phyloP scores from a whole-genome alignment of 106 monocot species.

The Posidonia australis region DNA sequence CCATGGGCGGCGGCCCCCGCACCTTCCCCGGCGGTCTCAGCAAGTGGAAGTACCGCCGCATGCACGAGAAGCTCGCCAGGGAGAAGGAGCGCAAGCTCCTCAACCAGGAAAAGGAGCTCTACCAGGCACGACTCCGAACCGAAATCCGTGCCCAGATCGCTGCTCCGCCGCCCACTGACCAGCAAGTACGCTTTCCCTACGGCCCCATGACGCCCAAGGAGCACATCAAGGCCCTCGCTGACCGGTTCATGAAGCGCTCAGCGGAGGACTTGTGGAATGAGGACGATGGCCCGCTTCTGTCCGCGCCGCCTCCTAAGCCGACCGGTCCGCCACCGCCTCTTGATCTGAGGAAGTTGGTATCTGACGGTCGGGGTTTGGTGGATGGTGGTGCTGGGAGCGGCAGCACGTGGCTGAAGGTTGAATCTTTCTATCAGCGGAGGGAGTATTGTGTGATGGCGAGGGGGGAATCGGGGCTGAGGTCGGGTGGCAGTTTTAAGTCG shows the following conservation, averaged over 20 bases:
- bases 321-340: constrained; percentile 7
- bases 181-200: not conserved
- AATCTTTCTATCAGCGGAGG: constrained; percentile 26
- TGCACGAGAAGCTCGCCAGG: constrained; percentile 94
- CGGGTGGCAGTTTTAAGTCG: not conserved
- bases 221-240: constrained; percentile 72
- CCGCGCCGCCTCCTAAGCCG: not conserved
- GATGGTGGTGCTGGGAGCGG: not conserved
- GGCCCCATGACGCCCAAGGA: constrained; percentile 43
- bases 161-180: not conserved
- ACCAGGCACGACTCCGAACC: constrained; percentile 69
- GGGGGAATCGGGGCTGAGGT: not conserved
- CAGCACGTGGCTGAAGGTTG: not conserved
- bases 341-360: constrained; percentile 33
- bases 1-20: constrained; percentile 91
- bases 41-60: constrained; percentile 98
- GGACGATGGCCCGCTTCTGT: constrained; percentile 58
- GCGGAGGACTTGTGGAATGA: constrained; percentile 98
- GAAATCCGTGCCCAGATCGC: constrained; percentile 44
- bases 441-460: constrained; percentile 21
- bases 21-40: constrained; percentile 85
- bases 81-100: constrained; percentile 70
- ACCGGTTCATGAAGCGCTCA: constrained; percentile 68
- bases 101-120: constrained; percentile 76
- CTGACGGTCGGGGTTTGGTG: constrained; percentile 9